Percentiles rank a stretch among this genome's conserved stretches.
Evolutionary conservation across 371 early-diverging fungal genomes (phyloP).

Genomic region (Saksenaea vasiformis): DNA sequence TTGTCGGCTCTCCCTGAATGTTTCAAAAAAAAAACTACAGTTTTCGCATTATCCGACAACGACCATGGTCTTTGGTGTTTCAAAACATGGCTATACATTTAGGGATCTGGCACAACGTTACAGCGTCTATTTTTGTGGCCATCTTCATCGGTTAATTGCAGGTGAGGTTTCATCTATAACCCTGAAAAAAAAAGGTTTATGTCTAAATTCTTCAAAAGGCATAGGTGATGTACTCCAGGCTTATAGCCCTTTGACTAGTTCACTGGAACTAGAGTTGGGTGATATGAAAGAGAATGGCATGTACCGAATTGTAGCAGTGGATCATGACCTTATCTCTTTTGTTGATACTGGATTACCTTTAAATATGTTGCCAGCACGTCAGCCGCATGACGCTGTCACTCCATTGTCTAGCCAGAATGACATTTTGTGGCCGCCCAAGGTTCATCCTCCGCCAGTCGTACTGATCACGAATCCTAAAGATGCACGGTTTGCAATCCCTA

Average conservation of each 20-base stretch:
- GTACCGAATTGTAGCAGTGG: constrained; percentile 84
- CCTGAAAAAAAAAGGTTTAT: not conserved
- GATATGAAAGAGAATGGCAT: constrained; percentile 86
- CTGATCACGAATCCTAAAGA: constrained; percentile 91
- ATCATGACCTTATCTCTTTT: constrained; percentile 86
- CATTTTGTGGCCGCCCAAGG: constrained; percentile 26
- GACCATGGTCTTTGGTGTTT: constrained; percentile 72
- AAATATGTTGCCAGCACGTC: constrained; percentile 47
- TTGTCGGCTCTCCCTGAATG: not conserved
- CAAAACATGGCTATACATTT: constrained; percentile 63
- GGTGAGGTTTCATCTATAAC: constrained; percentile 39
- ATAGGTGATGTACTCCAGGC: constrained; percentile 67
- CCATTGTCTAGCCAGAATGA: constrained; percentile 15
- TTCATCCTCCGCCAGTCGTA: constrained; percentile 69
- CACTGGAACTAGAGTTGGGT: constrained; percentile 83
- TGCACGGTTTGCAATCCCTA: constrained; percentile 68
- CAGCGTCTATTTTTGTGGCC: constrained; percentile 85
- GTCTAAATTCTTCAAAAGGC: constrained; percentile 35
- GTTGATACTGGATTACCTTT: constrained; percentile 69
- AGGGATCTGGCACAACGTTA: constrained; percentile 59
- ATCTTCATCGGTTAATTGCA: constrained; percentile 77
- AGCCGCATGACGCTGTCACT: constrained; percentile 8
- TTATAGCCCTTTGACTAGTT: constrained; percentile 58
- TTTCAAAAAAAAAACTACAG: constrained; percentile 37
- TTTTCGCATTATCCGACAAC: constrained; percentile 86